These are phyloP conservation scores for Zygoascus sp. DNA, from an alignment of 1,139 yeast species.

Conservation along the genomic window DNA sequence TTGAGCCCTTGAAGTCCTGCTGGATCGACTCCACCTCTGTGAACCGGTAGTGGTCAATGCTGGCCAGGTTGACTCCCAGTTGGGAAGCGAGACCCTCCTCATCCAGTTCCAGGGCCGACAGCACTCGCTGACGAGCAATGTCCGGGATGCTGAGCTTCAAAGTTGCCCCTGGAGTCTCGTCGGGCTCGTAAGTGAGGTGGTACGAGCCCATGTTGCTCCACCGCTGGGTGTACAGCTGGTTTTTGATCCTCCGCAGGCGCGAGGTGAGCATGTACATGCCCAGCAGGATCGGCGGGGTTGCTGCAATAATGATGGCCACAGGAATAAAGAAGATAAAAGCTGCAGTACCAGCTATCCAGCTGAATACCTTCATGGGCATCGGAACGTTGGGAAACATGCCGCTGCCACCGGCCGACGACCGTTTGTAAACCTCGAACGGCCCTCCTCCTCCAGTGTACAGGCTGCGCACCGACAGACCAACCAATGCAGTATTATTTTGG, in stretches of 20 bases:
- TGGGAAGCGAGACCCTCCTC: slow-evolving; percentile 24
- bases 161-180: slow-evolving; percentile 7
- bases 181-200: slow-evolving; percentile 23
- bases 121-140: slow-evolving; percentile 24
- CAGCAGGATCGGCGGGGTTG: slow-evolving; percentile 17
- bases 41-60: slow-evolving; percentile 15
- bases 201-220: slow-evolving; percentile 29
- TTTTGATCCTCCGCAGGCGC: slow-evolving; percentile 18
- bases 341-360: slow-evolving; percentile 13
- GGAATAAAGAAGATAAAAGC: slow-evolving; percentile 14
- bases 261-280: slow-evolving; percentile 24
- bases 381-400: background rate
- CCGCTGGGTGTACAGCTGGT: slow-evolving; percentile 25
- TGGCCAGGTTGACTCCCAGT: slow-evolving; percentile 18
- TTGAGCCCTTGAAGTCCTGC: slow-evolving; percentile 26
- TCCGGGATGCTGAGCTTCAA: slow-evolving; percentile 10
- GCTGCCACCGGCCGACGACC: background rate
- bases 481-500: no score
- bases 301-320: slow-evolving; percentile 13
- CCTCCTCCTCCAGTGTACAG: background rate
- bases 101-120: slow-evolving; percentile 24
- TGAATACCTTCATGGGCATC: slow-evolving; percentile 14
- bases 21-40: slow-evolving; percentile 24
- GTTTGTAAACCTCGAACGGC: slow-evolving; percentile 8
- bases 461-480: no score